phyloP scores from a whole-genome alignment of 805 yeast genomes.

The Zygosaccharomyces gambellarensis region DNA sequence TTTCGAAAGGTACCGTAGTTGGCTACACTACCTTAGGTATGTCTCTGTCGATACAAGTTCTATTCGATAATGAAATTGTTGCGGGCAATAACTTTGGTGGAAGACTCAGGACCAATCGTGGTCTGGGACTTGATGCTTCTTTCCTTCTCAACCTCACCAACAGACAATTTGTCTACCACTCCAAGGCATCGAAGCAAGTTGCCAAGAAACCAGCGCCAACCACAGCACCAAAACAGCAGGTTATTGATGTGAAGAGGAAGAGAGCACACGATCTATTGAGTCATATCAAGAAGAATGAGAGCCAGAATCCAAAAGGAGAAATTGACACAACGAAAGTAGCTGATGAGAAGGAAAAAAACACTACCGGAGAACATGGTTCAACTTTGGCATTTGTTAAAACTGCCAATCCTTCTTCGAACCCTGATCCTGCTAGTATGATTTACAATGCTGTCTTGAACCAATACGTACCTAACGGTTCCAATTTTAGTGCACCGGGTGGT shows the following conservation, averaged over 20 bases:
- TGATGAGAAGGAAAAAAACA: not conserved
- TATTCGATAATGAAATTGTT: slow-evolving; percentile 78
- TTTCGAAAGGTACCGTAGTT: slow-evolving; percentile 85
- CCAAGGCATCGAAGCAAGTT: slow-evolving; percentile 50
- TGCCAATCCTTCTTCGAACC: slow-evolving; percentile 1
- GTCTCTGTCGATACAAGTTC: slow-evolving; percentile 58
- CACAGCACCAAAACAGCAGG: slow-evolving; percentile 23
- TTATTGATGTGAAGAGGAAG: slow-evolving; percentile 30
- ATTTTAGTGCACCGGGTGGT: slow-evolving; percentile 5
- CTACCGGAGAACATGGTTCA: not conserved
- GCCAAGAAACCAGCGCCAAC: slow-evolving; percentile 25
- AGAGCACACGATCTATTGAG: slow-evolving; percentile 42
- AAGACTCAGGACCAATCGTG: slow-evolving; percentile 71
- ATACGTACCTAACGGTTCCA: slow-evolving; percentile 12
- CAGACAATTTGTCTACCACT: slow-evolving; percentile 71
- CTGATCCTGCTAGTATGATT: slow-evolving; percentile 29
- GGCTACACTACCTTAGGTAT: slow-evolving; percentile 59
- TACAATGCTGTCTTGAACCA: slow-evolving; percentile 35
- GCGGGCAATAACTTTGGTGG: slow-evolving; percentile 83
- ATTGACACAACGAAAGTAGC: not conserved
- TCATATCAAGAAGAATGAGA: slow-evolving; percentile 38
- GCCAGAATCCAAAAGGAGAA: slow-evolving; percentile 3
- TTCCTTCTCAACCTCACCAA: slow-evolving; percentile 72
- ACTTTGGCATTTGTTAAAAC: not conserved
- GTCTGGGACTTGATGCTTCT: slow-evolving; percentile 75